Evolutionary conservation across 192 early-diverging fungal species (phyloP).

Genomic region (Rhizoclosmatium globosum): DNA sequence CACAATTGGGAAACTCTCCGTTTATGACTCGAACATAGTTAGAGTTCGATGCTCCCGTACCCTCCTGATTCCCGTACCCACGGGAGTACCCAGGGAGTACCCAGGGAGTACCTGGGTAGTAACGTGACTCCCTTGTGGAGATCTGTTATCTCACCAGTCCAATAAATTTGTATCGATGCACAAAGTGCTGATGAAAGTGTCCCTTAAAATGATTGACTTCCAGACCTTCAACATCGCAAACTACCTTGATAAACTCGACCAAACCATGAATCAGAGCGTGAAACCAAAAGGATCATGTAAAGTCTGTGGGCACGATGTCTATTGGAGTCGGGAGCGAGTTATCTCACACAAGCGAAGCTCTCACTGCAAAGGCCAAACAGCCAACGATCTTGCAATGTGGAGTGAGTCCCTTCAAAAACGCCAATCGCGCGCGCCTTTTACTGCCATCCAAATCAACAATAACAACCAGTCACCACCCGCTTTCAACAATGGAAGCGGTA

Average conservation of each 20-base stretch:
- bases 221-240: not conserved
- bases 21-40: no score
- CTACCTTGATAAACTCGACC: not conserved
- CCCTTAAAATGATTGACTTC: not conserved
- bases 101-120: not conserved
- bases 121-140: not conserved
- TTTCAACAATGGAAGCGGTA: not conserved
- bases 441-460: not conserved
- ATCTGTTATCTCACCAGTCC: not conserved
- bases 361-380: not conserved
- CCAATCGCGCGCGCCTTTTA: not conserved
- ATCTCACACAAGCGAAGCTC: not conserved
- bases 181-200: not conserved
- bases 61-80: not conserved
- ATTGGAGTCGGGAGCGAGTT: not conserved
- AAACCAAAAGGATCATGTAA: not conserved
- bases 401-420: not conserved
- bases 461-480: not conserved
- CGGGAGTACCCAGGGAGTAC: not conserved
- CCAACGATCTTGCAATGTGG: not conserved
- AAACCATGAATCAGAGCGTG: not conserved
- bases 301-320: not conserved
- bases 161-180: not conserved
- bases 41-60: not conserved
- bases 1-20: slow-evolving; percentile 9